Conservation (phyloP, 1,139 yeast genomes). For the Candida neerlandica region DNA sequence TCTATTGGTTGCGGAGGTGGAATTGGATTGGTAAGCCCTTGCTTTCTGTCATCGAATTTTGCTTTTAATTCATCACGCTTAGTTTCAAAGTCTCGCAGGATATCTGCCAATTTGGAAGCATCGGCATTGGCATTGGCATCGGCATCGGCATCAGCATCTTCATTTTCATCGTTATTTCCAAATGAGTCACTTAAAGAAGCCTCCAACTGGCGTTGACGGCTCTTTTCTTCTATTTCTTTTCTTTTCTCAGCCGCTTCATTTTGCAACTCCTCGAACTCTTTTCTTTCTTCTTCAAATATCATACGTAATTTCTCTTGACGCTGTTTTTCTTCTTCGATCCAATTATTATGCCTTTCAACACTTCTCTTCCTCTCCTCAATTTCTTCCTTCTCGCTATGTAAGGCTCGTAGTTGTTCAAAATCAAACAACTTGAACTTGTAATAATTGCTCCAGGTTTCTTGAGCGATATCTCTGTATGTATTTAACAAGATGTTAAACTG, state of each 20-base stretch:
- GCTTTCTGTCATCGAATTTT: constrained; percentile 14
- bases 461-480: constrained; percentile 43
- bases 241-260: constrained; percentile 15
- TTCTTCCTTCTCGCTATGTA: constrained; percentile 21
- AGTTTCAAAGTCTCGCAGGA: constrained; percentile 10
- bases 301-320: constrained; percentile 22
- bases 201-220: constrained; percentile 17
- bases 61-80: constrained; percentile 11
- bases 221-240: constrained; percentile 16
- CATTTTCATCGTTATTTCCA: constrained; percentile 10
- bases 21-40: constrained; percentile 16
- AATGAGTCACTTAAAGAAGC: constrained; percentile 23
- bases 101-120: constrained; percentile 7
- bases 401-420: constrained; percentile 38
- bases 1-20: constrained; percentile 27
- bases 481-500: constrained; percentile 46
- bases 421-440: constrained; percentile 43
- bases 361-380: constrained; percentile 13
- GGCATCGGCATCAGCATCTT: constrained; percentile 9
- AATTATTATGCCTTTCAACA: constrained; percentile 17
- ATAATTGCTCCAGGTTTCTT: constrained; percentile 44
- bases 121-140: constrained; percentile 6
- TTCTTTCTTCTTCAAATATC: constrained; percentile 15
- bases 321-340: constrained; percentile 22
- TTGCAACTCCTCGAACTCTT: constrained; percentile 19